Evolutionary conservation across 2,329 filamentous ascomycete species (phyloP).

Genomic region (Fusarium pininemorale): DNA sequence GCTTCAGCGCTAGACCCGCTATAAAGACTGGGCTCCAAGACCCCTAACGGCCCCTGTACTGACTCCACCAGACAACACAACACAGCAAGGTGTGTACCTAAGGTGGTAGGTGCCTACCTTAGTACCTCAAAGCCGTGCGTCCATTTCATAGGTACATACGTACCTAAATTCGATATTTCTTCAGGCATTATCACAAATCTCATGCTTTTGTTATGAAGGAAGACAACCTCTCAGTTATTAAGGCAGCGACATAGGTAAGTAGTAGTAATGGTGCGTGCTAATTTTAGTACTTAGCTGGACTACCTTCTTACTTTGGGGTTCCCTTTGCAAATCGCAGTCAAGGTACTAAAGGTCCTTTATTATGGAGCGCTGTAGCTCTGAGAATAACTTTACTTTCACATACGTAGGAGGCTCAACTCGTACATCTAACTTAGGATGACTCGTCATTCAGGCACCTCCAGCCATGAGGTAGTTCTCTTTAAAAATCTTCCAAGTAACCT

Average conservation of each 20-base stretch:
- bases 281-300: not conserved
- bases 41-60: not conserved
- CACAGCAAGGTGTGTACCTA: not conserved
- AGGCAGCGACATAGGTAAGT: not conserved
- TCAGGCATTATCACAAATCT: not conserved
- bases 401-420: no score
- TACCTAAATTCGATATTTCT: not conserved
- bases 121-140: not conserved
- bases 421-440: no score
- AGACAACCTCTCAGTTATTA: not conserved
- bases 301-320: not conserved
- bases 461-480: no score
- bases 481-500: no score
- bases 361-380: no score
- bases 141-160: not conserved
- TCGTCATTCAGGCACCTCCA: no score
- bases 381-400: no score
- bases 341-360: no score
- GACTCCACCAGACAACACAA: constrained; percentile 16
- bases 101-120: no score
- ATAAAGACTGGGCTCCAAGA: not conserved
- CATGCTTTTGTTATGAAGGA: not conserved
- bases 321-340: not conserved
- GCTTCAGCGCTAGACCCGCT: constrained; percentile 16
- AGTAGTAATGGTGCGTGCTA: not conserved